Conservation (phyloP, 169 alveolate species). For the Theileria luwenshuni region DNA sequence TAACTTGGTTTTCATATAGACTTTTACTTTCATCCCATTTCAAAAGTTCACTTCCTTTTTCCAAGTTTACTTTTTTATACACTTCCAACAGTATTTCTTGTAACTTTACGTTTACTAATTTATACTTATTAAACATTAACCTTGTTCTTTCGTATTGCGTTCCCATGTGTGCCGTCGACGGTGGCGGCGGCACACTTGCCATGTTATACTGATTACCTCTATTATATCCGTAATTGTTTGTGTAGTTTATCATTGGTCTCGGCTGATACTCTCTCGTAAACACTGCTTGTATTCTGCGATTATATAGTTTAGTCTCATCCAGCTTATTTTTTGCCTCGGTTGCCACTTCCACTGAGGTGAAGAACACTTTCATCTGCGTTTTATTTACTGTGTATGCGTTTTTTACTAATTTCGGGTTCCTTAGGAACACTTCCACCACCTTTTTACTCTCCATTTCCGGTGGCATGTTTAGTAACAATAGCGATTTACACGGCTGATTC, state of each 20-base stretch:
- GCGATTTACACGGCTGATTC: constrained; percentile 10
- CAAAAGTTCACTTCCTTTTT: not conserved
- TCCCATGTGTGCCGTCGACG: constrained; percentile 6
- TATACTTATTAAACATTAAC: constrained; percentile 4
- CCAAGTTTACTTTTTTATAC: not conserved
- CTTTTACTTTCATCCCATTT: constrained; percentile 25
- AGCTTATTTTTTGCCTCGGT: constrained; percentile 42
- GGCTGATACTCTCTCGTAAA: constrained; percentile 17
- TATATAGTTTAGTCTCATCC: constrained; percentile 36
- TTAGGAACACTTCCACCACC: not conserved
- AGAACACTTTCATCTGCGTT: constrained; percentile 48
- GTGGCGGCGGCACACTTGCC: constrained; percentile 23
- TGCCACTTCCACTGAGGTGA: constrained; percentile 38
- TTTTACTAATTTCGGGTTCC: constrained; percentile 9
- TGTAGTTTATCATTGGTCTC: no score
- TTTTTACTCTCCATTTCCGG: constrained; percentile 55
- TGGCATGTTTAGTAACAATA: constrained; percentile 56
- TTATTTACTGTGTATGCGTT: constrained; percentile 10
- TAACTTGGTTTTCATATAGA: constrained; percentile 44
- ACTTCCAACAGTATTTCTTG: not conserved
- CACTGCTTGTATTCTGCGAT: constrained; percentile 62
- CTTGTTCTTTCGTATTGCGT: not conserved
- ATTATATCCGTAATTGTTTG: not conserved
- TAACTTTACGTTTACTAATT: constrained; percentile 1
- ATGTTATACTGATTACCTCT: not conserved